Conservation (phyloP, 2,329 filamentous ascomycete genomes). For the Claviceps humidiphila region DNA sequence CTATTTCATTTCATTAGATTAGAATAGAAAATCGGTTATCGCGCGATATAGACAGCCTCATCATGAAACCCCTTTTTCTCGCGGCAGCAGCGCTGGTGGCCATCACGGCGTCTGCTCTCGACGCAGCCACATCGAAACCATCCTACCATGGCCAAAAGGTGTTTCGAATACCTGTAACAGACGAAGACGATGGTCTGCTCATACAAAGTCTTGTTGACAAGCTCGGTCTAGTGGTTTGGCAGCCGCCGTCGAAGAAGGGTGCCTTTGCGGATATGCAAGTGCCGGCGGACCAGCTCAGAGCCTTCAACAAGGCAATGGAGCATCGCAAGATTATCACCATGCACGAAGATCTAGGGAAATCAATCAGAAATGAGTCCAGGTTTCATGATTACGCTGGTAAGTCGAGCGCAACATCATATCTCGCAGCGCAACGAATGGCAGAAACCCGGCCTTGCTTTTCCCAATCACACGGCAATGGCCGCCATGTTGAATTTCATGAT, state of each 20-base stretch:
- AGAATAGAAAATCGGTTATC: no score
- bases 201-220: slow-evolving; percentile 21
- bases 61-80: background rate
- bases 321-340: slow-evolving; percentile 21
- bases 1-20: no score
- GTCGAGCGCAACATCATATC: background rate
- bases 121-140: background rate
- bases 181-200: slow-evolving; percentile 16
- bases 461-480: no score
- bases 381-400: slow-evolving; percentile 18
- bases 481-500: background rate
- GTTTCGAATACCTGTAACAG: slow-evolving; percentile 23
- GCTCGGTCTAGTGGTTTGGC: slow-evolving; percentile 24
- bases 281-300: slow-evolving; percentile 19
- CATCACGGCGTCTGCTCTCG: background rate
- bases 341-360: slow-evolving; percentile 26
- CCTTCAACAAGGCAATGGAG: slow-evolving; percentile 18
- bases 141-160: slow-evolving; percentile 32
- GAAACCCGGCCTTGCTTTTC: background rate
- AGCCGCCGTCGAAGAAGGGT: slow-evolving; percentile 18
- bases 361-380: slow-evolving; percentile 21
- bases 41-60: no score
- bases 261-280: slow-evolving; percentile 28
- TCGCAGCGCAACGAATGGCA: background rate
- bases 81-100: background rate